Conservation (phyloP, 768 basidiomycete species). For the Mycena indigotica region DNA sequence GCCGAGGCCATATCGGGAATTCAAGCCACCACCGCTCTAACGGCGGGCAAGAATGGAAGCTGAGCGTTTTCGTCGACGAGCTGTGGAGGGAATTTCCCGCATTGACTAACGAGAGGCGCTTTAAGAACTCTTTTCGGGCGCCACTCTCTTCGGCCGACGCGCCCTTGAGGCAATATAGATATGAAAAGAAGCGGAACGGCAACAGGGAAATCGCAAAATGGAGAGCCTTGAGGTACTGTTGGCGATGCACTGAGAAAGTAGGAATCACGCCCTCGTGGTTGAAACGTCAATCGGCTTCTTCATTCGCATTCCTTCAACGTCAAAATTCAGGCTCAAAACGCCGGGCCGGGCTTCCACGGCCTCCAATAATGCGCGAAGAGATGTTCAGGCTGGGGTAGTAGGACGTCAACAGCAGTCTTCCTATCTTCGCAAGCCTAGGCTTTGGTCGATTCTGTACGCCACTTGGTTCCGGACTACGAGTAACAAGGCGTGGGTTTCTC, state of each 20-base stretch:
- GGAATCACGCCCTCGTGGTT: background rate
- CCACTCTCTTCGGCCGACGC: background rate
- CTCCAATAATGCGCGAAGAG: background rate
- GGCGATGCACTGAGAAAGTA: background rate
- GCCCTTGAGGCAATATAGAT: background rate
- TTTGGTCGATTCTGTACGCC: background rate
- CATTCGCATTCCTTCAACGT: background rate
- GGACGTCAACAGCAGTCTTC: background rate
- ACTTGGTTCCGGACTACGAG: too few relatives aligned
- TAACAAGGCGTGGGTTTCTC: too few relatives aligned
- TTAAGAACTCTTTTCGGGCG: background rate
- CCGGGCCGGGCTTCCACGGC: background rate
- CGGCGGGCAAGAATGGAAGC: background rate
- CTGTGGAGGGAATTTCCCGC: background rate
- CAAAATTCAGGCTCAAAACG: background rate
- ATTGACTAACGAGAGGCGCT: background rate
- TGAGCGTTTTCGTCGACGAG: background rate
- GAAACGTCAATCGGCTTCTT: background rate
- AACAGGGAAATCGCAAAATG: background rate
- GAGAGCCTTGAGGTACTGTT: background rate
- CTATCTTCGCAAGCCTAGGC: background rate
- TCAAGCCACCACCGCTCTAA: background rate
- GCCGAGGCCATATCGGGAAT: background rate
- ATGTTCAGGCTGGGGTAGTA: background rate
- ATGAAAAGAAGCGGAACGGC: background rate